Conservation (phyloP, 495 filamentous ascomycete genomes). For the Neurospora discreta region DNA sequence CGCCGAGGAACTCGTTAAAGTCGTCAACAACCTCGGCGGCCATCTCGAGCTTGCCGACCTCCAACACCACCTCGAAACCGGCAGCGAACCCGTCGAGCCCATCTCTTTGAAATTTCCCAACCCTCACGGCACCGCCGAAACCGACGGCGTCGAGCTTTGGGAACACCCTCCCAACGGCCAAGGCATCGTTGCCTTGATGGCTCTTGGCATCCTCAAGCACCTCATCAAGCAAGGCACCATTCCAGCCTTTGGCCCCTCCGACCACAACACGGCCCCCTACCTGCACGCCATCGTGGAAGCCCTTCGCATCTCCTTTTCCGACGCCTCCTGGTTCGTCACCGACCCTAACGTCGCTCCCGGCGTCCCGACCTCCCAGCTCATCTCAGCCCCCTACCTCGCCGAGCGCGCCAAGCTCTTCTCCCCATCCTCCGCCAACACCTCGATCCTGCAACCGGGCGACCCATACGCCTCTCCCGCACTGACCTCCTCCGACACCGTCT, state of each 20-base stretch:
- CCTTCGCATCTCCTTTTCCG: slow-evolving; percentile 86
- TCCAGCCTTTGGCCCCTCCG: slow-evolving; percentile 48
- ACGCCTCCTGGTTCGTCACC: slow-evolving; percentile 79
- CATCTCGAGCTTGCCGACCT: slow-evolving; percentile 73
- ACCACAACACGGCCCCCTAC: slow-evolving; percentile 65
- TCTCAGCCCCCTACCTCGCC: slow-evolving; percentile 38
- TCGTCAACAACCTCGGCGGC: slow-evolving; percentile 64
- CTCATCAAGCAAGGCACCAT: slow-evolving; percentile 65
- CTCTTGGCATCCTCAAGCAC: slow-evolving; percentile 79
- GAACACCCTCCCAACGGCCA: slow-evolving; percentile 98
- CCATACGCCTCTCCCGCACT: slow-evolving; percentile 43
- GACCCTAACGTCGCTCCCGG: slow-evolving; percentile 55
- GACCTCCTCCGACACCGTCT: slow-evolving; percentile 80
- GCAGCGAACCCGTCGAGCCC: slow-evolving; percentile 68
- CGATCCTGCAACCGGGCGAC: slow-evolving; percentile 40
- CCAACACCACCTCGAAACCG: slow-evolving; percentile 56
- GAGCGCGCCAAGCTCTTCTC: slow-evolving; percentile 30
- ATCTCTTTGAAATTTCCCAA: slow-evolving; percentile 70
- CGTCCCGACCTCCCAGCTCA: slow-evolving; percentile 54
- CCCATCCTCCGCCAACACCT: slow-evolving; percentile 11
- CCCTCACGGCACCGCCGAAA: slow-evolving; percentile 24
- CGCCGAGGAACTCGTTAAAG: slow-evolving; percentile 68
- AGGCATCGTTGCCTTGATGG: slow-evolving; percentile 89
- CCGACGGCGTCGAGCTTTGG: slow-evolving; percentile 59
- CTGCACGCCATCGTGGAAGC: slow-evolving; percentile 84